Evolutionary conservation across 192 early-diverging fungal species (phyloP), one percentile per base, ranked within the genome.

Genomic region (Chytriomyces sp.): DNA sequence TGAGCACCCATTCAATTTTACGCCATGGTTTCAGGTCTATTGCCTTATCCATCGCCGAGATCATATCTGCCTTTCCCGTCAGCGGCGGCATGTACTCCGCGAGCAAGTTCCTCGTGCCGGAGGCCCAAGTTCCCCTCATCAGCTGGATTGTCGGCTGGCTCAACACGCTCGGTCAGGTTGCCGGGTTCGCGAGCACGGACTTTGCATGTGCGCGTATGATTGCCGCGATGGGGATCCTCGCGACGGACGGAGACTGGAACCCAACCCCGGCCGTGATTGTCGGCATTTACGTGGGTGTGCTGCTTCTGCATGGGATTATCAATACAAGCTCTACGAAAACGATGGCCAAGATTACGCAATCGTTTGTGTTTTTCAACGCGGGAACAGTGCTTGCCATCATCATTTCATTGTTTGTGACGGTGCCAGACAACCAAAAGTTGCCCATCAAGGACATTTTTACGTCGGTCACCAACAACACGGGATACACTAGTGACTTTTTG

Each of bases 381-480:
- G 65, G 65, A 32, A 68, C 65, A 7, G 65, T 74, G 17, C 25
- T 81, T 30, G 64, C 82, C 4, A 80, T 85, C 49, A 71, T 85
- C 40, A 72, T 78, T 59, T 64, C 72, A 2, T 22, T 83, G 25
- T 75, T 85, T 31, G 79, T 75, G 8, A 77, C 75, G 22, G 54
- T 73, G 30, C 14, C 57, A 5, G 58, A 52, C 26, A 69, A 78
- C 36, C 52, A 78, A 5, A 77, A 52, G 25, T 26, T 57, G 12
- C 12, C 14, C 52, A 34, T 64, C 26, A 5, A 17, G 8, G 52
- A 74, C 26, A 12, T 62, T 12, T 79, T 60, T 40, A 36, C 64
- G 14, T 28, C 17, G 19, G 44, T 54, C 19, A 17, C 31, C 22
- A 44, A 64, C 49, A 74, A 56, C 52, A 77, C 55, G 32, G 76